These are phyloP conservation scores for Ganoderma meredithae DNA, from an alignment of 1,284 basidiomycete species.

Conservation along the genomic window DNA sequence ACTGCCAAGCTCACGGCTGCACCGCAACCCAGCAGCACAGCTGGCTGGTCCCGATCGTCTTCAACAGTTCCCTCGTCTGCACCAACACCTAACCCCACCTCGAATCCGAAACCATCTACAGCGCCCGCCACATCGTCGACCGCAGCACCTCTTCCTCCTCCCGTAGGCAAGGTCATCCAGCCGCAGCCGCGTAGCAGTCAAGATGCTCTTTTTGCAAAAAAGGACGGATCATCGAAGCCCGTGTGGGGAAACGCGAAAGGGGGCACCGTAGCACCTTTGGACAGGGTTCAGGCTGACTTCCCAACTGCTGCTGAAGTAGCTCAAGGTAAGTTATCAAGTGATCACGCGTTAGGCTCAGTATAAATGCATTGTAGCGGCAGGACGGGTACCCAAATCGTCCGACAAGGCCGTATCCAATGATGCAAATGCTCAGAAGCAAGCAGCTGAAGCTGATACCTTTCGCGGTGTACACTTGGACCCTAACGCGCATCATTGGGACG, in stretches of 20 bases:
- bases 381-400: conserved; percentile 37
- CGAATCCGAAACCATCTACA: conserved; percentile 41
- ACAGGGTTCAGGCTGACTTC: conserved; percentile 69
- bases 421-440: conserved; percentile 62
- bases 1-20: conserved; percentile 84
- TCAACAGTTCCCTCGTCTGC: conserved; percentile 67
- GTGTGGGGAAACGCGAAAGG: conserved; percentile 70
- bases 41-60: conserved; percentile 82
- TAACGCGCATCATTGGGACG: conserved; percentile 95
- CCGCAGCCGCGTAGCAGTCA: conserved; percentile 61
- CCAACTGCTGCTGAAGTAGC: conserved; percentile 94
- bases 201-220: conserved; percentile 48
- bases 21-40: conserved; percentile 59
- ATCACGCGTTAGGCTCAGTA: conserved; percentile 2
- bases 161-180: conserved; percentile 71
- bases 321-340: conserved; percentile 58
- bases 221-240: conserved; percentile 55
- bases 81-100: conserved; percentile 47
- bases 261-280: conserved; percentile 41
- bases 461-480: conserved; percentile 91
- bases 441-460: conserved; percentile 90
- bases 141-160: conserved; percentile 55
- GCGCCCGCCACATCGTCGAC: conserved; percentile 38
- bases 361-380: conserved; percentile 38
- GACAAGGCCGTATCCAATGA: conserved; percentile 44